Evolutionary conservation across 2,329 filamentous ascomycete species (phyloP), one percentile per base, ranked within the genome.

Genomic region (Aspergillus fischeri): DNA sequence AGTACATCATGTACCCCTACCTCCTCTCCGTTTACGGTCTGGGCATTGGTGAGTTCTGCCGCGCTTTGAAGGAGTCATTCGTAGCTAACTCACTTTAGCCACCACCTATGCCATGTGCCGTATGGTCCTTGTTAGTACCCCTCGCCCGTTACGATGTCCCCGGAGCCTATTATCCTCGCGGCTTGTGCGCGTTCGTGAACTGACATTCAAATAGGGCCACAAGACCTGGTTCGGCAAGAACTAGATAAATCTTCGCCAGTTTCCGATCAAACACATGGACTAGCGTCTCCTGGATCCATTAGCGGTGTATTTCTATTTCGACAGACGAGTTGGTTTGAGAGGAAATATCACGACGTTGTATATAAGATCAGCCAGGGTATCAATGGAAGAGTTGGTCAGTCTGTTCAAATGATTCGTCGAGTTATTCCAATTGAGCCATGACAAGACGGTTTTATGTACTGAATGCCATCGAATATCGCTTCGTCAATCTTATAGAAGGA

Each of bases 1-100:
- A 77, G 66, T 82, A 76, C 70, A 72, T 86, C 73, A 77, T 87
- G 62, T 84, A 84, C 70, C 83, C 82, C 60, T 87, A 83, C 81
- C 84, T 86, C 71, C 69, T 74, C 63, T 69, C 79, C 55, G 70
- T 83, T 60, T 82, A 75, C 70, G 75, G 75, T 60, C 72, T 75
- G 70, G 72, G 79, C 72, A 70, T 73, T 67, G 76, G 80, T 81
- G 75, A 74, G 78, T 74, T 41, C 21, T 25, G 38, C 35, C 47
- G 47, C 49, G 49, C 35, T 27, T 11, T 41, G 17, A 52, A 44
- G 55, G 52, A 10, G 51, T 51, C 25, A 35, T 53, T 52, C 54
- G 35, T 62, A 57, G 65, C 67, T 65, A 58, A 58, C 47, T 51
- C 44, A 3, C n/a, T 50, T 28, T 65, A 66, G 69, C 66, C 57